Conservation (phyloP, 2,329 filamentous ascomycete species). For the Neodidymelliopsis sp. region DNA sequence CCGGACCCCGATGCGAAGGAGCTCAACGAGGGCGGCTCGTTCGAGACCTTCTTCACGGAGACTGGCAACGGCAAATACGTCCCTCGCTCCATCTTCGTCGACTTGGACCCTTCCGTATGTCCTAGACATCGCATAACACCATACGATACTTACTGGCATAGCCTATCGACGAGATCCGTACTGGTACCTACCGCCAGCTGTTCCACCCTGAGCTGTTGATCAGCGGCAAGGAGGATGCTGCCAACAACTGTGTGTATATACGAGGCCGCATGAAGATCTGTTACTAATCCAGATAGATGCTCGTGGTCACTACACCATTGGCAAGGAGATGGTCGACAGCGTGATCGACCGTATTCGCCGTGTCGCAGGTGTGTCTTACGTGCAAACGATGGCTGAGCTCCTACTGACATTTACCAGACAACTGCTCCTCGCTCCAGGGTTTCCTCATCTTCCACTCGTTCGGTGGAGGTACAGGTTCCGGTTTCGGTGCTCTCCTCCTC, state of each 20-base stretch:
- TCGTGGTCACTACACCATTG: constrained; percentile 77
- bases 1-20: constrained; percentile 68
- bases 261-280: neutral
- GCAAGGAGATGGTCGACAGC: constrained; percentile 77
- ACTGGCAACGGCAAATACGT: constrained; percentile 76
- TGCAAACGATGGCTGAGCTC: neutral
- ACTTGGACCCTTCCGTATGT: constrained; percentile 72
- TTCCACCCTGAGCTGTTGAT: constrained; percentile 77
- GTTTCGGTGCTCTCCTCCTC: constrained; percentile 74
- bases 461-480: constrained; percentile 75
- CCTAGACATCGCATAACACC: neutral
- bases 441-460: constrained; percentile 80
- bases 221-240: constrained; percentile 78
- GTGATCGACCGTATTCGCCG: constrained; percentile 75
- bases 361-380: constrained; percentile 64
- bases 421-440: constrained; percentile 75
- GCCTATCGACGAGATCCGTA: constrained; percentile 77
- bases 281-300: constrained; percentile 59
- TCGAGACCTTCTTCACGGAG: constrained; percentile 78
- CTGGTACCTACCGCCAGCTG: constrained; percentile 70
- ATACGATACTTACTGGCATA: constrained; percentile 39
- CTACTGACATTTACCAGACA: constrained; percentile 59
- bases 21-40: constrained; percentile 68
- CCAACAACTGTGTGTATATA: constrained; percentile 70
- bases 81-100: constrained; percentile 75